Conservation (phyloP, 177 flowering plant genomes). For the Telopea speciosissima region DNA sequence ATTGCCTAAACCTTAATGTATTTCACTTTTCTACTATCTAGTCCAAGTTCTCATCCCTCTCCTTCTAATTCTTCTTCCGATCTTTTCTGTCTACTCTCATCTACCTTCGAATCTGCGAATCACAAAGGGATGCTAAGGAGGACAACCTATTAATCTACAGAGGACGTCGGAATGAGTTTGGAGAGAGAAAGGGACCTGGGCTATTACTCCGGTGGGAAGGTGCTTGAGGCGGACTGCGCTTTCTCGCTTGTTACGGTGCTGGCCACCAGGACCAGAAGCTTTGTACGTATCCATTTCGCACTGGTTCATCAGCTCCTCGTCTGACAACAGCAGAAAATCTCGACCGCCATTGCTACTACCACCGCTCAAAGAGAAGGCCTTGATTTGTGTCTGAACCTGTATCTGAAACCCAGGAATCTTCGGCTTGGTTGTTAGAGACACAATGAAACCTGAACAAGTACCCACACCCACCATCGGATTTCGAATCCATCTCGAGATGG, state of each 20-base stretch:
- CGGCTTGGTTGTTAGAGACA: neutral
- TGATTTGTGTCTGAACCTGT: constrained; percentile 3
- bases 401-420: neutral
- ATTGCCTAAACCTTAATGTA: no score
- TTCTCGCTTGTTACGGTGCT: constrained; percentile 92
- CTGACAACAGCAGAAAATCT: constrained; percentile 33
- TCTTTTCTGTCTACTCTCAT: no score
- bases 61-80: neutral
- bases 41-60: neutral
- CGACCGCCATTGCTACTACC: neutral
- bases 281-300: constrained; percentile 80
- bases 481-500: constrained; percentile 5
- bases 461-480: neutral
- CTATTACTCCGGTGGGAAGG: constrained; percentile 67
- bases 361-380: constrained; percentile 6
- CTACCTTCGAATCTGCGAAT: no score
- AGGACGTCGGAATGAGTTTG: neutral
- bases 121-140: neutral
- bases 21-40: neutral
- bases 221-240: constrained; percentile 86
- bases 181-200: constrained; percentile 42
- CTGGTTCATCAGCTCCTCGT: constrained; percentile 57
- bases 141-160: no score
- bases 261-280: constrained; percentile 93
- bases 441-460: constrained; percentile 7